phyloP scores from a whole-genome alignment of 176 grass and related monocot species.

The Rhynchospora pubera region DNA sequence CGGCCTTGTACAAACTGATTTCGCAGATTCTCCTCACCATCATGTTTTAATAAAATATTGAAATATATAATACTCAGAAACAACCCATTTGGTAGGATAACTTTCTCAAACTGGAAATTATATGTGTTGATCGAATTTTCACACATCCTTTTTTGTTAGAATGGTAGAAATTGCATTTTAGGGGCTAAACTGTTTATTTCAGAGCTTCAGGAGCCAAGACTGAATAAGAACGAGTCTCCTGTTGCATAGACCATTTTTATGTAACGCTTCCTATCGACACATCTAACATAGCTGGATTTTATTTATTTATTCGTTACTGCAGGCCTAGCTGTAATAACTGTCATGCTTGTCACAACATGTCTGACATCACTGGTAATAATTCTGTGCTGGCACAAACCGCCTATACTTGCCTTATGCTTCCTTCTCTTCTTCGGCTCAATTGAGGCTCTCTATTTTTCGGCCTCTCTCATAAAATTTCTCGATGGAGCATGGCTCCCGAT shows the following conservation, averaged over 20 bases:
- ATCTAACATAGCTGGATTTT: background rate
- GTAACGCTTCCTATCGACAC: background rate
- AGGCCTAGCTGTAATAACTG: slow-evolving; percentile 93
- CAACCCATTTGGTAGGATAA: background rate
- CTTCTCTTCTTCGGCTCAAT: slow-evolving; percentile 84
- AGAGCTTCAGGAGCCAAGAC: background rate
- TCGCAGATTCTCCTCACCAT: background rate
- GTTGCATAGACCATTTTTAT: background rate
- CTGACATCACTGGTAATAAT: slow-evolving; percentile 86
- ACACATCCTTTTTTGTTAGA: background rate
- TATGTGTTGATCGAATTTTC: background rate
- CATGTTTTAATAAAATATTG: background rate
- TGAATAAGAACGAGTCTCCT: background rate
- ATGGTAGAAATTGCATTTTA: background rate
- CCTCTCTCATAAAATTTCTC: slow-evolving; percentile 93
- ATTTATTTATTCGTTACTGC: slow-evolving; percentile 10
- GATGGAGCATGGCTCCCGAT: slow-evolving; percentile 95
- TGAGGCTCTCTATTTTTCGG: slow-evolving; percentile 86
- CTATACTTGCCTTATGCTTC: slow-evolving; percentile 63
- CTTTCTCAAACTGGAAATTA: background rate
- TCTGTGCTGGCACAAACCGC: slow-evolving; percentile 76
- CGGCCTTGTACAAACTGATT: background rate
- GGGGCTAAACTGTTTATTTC: background rate
- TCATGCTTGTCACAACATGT: slow-evolving; percentile 95
- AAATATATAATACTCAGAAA: background rate